Evolutionary conservation across 2,329 filamentous ascomycete species (phyloP), one percentile per base, ranked within the genome.

Genomic region (Zasmidium cellare): DNA sequence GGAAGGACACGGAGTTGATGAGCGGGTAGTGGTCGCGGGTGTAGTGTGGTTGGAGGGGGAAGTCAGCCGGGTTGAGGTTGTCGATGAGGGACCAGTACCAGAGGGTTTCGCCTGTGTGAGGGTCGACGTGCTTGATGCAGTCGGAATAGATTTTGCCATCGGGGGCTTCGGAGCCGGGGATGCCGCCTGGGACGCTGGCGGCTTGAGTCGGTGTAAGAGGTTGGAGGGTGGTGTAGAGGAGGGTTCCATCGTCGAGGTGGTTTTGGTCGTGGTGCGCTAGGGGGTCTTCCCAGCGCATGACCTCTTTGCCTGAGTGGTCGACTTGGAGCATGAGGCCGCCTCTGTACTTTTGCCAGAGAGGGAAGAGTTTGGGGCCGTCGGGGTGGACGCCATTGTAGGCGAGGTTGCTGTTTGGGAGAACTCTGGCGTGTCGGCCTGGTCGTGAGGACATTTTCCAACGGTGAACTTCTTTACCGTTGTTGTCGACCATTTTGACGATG

Each of bases 211-310:
- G 41, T 1, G 71, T 72, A 7, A 80, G 65, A 3, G 74, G 70
- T 59, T 79, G 75, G 0, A 80, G 67, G 1, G 72, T 74, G 0
- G 77, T 77, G 58, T 79, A 80, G 1, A 79, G 65, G 20, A 79
- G 61, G 0, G 71, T 70, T 3, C 78, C 77, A 49, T 79, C 74
- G 6, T 71, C 76, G 11, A 76, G 71, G 48, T 79, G 76, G 51
- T 79, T 72, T 55, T 79, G 77, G 55, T 80, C 78, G 60, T 80
- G 77, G 57, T 80, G 78, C 0, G 72, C 78, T 12, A 75, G 65
- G 0, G 75, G 73, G 61, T 80, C 78, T 9, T 64, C 66, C 60
- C 73, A 76, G 56, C 78, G 73, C 24, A 71, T 71, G 0, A 79
- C 55, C 2, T 78, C 66, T 2, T 76, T 72, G 14, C 77, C 77